Percentiles rank a stretch among this genome's conserved stretches.
Conservation (phyloP, 2,329 filamentous ascomycete genomes). For the Phialocephala sp. region DNA sequence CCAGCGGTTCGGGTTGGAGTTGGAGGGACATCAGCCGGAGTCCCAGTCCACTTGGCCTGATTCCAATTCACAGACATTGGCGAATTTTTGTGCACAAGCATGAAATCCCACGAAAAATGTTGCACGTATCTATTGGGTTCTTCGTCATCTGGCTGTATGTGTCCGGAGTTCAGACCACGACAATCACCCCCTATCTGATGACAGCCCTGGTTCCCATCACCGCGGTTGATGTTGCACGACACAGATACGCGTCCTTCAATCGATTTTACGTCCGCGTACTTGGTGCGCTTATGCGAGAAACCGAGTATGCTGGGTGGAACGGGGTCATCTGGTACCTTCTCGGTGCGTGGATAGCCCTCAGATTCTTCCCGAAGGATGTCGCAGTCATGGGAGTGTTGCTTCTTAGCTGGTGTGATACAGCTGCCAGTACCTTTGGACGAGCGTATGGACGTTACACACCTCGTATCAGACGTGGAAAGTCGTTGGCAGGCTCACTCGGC, state of each 20-base stretch:
- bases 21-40: conserved; percentile 91
- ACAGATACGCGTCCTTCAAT: conserved; percentile 82
- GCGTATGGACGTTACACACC: conserved; percentile 90
- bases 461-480: conserved; percentile 85
- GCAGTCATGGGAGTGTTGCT: conserved; percentile 88
- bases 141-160: conserved; percentile 86
- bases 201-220: conserved; percentile 83
- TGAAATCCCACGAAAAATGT: conserved; percentile 89
- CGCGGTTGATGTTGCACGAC: conserved; percentile 79
- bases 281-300: conserved; percentile 95
- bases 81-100: conserved; percentile 92
- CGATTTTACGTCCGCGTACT: conserved; percentile 82
- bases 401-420: conserved; percentile 97
- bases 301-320: conserved; percentile 92
- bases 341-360: conserved; percentile 84
- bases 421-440: conserved; percentile 91
- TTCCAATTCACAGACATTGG: conserved; percentile 94
- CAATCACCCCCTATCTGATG: conserved; percentile 86
- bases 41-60: conserved; percentile 89
- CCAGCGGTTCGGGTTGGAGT: conserved; percentile 66
- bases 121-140: conserved; percentile 97
- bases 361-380: conserved; percentile 91
- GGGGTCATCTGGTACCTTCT: conserved; percentile 97
- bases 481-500: conserved; percentile 84
- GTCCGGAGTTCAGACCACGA: conserved; percentile 73